These are phyloP conservation scores for Amylocystis lapponica DNA, from an alignment of 768 basidiomycete species.

Conservation along the genomic window DNA sequence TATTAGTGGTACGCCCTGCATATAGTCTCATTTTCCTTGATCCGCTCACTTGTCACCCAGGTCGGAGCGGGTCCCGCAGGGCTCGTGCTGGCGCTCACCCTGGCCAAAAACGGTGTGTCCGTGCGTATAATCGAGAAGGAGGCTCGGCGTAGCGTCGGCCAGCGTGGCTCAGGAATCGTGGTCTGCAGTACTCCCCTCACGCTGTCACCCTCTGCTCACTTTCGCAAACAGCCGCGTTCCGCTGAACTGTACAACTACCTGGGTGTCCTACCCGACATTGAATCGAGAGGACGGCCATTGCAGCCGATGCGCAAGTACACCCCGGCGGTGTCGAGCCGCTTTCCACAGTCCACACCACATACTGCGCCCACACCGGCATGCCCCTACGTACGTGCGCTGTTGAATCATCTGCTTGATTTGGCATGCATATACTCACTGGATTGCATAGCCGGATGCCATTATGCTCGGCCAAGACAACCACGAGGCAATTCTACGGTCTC, in stretches of 20 bases:
- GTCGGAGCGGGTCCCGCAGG: constrained; percentile 9
- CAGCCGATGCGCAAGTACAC: constrained; percentile 9
- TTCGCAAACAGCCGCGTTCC: constrained; percentile 17
- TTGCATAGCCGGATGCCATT: neutral
- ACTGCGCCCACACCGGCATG: neutral
- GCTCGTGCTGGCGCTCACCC: constrained; percentile 5
- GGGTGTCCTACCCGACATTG: constrained; percentile 13
- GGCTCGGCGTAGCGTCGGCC: constrained; percentile 13
- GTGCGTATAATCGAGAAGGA: constrained; percentile 9
- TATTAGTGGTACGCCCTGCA: too few relatives aligned
- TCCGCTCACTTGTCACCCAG: constrained; percentile 2
- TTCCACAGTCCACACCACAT: constrained; percentile 4
- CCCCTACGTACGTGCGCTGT: neutral
- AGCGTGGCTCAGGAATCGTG: constrained; percentile 22
- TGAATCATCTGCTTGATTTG: too few relatives aligned
- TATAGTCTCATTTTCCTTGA: too few relatives aligned
- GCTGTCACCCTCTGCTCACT: too few relatives aligned
- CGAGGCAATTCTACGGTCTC: constrained; percentile 27
- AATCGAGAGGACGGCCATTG: neutral
- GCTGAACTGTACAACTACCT: constrained; percentile 16
- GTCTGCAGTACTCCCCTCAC: constrained; percentile 10
- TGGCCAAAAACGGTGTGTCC: constrained; percentile 8
- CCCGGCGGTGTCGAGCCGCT: constrained; percentile 10
- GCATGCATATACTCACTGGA: neutral
- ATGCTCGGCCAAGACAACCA: constrained; percentile 13